Conservation (phyloP, 1,284 basidiomycete species). For the Fereydounia khargensis region DNA sequence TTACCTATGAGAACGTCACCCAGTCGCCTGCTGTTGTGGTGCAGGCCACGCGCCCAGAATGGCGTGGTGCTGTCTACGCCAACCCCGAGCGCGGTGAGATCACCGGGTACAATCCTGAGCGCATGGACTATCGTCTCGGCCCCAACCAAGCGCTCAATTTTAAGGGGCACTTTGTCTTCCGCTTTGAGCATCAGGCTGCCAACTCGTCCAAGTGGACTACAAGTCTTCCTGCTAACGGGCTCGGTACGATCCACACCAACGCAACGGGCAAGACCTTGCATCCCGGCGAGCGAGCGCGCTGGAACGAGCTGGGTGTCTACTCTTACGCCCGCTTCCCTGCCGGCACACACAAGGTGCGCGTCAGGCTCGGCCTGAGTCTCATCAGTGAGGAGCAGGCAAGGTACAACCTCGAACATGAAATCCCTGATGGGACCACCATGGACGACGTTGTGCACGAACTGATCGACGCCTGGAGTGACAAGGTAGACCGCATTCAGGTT, state of each 20-base stretch:
- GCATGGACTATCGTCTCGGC: constrained; percentile 61
- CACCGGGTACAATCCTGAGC: constrained; percentile 70
- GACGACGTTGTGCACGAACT: constrained; percentile 67
- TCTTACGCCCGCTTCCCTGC: constrained; percentile 65
- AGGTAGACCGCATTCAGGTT: constrained; percentile 67
- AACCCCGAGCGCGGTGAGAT: constrained; percentile 64
- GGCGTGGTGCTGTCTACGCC: constrained; percentile 65
- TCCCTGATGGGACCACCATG: constrained; percentile 61
- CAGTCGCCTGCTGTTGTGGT: constrained; percentile 67
- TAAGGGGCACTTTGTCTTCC: constrained; percentile 74
- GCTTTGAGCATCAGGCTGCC: constrained; percentile 62
- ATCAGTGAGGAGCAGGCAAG: constrained; percentile 74
- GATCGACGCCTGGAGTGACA: constrained; percentile 70
- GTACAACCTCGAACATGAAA: constrained; percentile 65
- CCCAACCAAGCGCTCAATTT: constrained; percentile 60
- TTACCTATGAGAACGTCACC: constrained; percentile 39
- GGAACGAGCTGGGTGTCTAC: constrained; percentile 62
- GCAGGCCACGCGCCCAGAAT: constrained; percentile 69
- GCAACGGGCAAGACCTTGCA: constrained; percentile 62
- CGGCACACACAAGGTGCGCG: constrained; percentile 61
- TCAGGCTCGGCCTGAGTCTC: constrained; percentile 74
- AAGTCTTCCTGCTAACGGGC: constrained; percentile 5
- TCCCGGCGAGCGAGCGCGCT: constrained; percentile 15
- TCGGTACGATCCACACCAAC: constrained; percentile 22
- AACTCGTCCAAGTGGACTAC: constrained; percentile 5